Evolutionary conservation across 1,284 basidiomycete genomes (phyloP).

Genomic region (Singerocomus inundabilis): DNA sequence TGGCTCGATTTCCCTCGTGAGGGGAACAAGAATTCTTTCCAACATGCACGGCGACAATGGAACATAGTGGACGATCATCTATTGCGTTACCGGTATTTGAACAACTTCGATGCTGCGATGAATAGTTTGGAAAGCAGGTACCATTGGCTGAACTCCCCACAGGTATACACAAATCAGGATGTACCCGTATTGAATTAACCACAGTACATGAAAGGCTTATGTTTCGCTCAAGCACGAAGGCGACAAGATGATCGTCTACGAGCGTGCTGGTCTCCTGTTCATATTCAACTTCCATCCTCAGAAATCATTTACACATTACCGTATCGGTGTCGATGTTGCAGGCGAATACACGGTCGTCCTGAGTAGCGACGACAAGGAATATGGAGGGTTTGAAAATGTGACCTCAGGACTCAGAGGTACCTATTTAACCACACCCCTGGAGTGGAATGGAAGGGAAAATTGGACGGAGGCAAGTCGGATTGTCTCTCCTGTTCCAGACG

Average conservation of each 20-base stretch:
- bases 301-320: conserved; percentile 89
- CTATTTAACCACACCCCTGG: conserved; percentile 82
- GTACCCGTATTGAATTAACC: conserved; percentile 7
- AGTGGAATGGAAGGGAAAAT: conserved; percentile 91
- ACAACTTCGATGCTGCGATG: conserved; percentile 94
- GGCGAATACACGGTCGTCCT: conserved; percentile 88
- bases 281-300: conserved; percentile 96
- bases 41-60: conserved; percentile 95
- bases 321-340: conserved; percentile 82
- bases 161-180: conserved; percentile 43
- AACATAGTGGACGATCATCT: conserved; percentile 86
- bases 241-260: conserved; percentile 93
- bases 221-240: conserved; percentile 91
- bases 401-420: conserved; percentile 48
- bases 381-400: conserved; percentile 89
- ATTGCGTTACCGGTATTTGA: conserved; percentile 90
- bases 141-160: conserved; percentile 83
- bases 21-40: conserved; percentile 94
- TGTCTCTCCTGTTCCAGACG: neutral
- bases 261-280: conserved; percentile 90
- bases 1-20: conserved; percentile 99
- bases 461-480: conserved; percentile 67
- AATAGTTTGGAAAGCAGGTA: conserved; percentile 80
- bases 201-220: conserved; percentile 58
- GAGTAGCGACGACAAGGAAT: conserved; percentile 82